Conservation (phyloP, 2,329 filamentous ascomycete species). For the Fonsecaea erecta region DNA sequence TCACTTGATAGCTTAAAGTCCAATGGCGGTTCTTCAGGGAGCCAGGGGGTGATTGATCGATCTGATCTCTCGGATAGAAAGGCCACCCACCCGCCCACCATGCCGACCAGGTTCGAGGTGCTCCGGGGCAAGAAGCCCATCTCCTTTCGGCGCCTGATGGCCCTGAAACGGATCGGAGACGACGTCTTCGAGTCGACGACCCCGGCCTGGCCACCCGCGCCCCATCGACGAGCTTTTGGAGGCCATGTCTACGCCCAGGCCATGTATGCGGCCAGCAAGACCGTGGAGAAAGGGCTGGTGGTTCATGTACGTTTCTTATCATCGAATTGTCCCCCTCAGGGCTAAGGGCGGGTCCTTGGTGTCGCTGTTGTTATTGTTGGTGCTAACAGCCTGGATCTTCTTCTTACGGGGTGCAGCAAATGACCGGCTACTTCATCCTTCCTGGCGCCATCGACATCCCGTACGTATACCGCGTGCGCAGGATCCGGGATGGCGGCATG, state of each 20-base stretch:
- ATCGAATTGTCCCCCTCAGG: too few relatives aligned
- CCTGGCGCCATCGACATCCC: slow-evolving; percentile 53
- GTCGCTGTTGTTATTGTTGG: background rate
- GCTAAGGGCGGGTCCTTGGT: background rate
- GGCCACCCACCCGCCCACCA: background rate
- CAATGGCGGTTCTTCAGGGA: background rate
- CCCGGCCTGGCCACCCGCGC: slow-evolving; percentile 31
- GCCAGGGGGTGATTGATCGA: background rate
- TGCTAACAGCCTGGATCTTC: background rate
- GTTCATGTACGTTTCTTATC: slow-evolving; percentile 51
- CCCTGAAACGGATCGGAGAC: slow-evolving; percentile 19
- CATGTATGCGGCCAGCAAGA: slow-evolving; percentile 61
- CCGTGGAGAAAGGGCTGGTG: slow-evolving; percentile 55
- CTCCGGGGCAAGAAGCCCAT: slow-evolving; percentile 27
- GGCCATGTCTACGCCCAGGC: slow-evolving; percentile 64
- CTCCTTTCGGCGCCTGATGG: slow-evolving; percentile 32
- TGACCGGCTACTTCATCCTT: slow-evolving; percentile 59
- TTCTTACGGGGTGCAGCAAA: slow-evolving; percentile 46
- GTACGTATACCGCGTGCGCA: slow-evolving; percentile 58
- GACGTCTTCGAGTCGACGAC: slow-evolving; percentile 32
- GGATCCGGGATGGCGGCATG: slow-evolving; percentile 56
- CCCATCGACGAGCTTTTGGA: slow-evolving; percentile 49
- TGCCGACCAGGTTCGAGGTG: slow-evolving; percentile 19
- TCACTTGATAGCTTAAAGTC: background rate
- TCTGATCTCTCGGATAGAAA: background rate